Conservation (phyloP, 495 filamentous ascomycete species). For the Amorphotheca resinae region DNA sequence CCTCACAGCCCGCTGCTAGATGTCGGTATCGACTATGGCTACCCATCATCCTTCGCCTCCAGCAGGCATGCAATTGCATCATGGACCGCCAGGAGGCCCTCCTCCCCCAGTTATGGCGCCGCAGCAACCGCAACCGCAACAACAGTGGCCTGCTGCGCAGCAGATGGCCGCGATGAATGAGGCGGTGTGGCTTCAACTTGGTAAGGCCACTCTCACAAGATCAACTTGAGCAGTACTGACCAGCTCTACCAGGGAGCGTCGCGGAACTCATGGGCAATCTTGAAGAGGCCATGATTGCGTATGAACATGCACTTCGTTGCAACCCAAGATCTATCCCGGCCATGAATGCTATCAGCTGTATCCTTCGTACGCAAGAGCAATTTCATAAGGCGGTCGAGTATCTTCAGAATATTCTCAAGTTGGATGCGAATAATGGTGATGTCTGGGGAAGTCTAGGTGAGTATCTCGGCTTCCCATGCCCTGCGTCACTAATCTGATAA, state of each 20-base stretch:
- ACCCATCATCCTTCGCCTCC: slow-evolving; percentile 44
- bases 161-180: slow-evolving; percentile 55
- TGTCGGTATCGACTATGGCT: slow-evolving; percentile 34
- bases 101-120: slow-evolving; percentile 28
- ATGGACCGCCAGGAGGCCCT: slow-evolving; percentile 35
- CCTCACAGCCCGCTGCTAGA: too few species aligned
- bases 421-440: slow-evolving; percentile 82
- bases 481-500: slow-evolving; percentile 8
- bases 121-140: too few species aligned
- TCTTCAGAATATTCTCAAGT: slow-evolving; percentile 77
- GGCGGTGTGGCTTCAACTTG: slow-evolving; percentile 85
- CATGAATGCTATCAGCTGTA: slow-evolving; percentile 88
- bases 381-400: slow-evolving; percentile 93
- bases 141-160: slow-evolving; percentile 23
- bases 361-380: slow-evolving; percentile 81
- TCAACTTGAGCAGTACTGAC: slow-evolving; percentile 2
- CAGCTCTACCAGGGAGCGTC: slow-evolving; percentile 49
- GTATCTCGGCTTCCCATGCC: slow-evolving; percentile 17
- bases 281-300: slow-evolving; percentile 76
- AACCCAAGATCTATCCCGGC: slow-evolving; percentile 85
- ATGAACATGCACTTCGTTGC: slow-evolving; percentile 75
- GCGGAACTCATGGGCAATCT: slow-evolving; percentile 82
- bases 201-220: slow-evolving; percentile 36
- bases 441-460: slow-evolving; percentile 89
- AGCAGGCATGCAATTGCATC: slow-evolving; percentile 46